phyloP scores from a whole-genome alignment of 1,284 basidiomycete species.

The Phylloboletellus chloephorus region DNA sequence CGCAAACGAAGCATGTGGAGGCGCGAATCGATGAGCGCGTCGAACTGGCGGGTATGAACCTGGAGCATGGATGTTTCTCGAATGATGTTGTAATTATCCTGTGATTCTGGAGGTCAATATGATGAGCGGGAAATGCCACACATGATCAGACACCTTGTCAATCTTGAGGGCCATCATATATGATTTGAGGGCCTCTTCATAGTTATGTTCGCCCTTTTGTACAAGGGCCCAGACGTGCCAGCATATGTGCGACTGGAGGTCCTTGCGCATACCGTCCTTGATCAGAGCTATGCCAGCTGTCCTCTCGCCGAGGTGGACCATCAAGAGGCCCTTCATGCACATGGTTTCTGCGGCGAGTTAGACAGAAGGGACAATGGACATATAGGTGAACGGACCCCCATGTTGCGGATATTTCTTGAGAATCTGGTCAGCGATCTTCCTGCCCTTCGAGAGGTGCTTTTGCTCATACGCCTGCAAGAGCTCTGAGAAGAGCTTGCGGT shows the following conservation, averaged over 20 bases:
- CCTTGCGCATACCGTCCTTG: constrained; percentile 82
- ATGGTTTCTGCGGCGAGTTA: constrained; percentile 64
- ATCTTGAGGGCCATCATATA: constrained; percentile 79
- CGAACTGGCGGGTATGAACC: constrained; percentile 84
- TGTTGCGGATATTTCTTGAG: constrained; percentile 95
- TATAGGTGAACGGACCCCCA: constrained; percentile 59
- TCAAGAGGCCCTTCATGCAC: constrained; percentile 89
- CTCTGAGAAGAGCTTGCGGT: constrained; percentile 83
- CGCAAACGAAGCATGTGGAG: constrained; percentile 77
- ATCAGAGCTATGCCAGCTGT: constrained; percentile 84
- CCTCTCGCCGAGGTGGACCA: constrained; percentile 80
- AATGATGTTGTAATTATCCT: constrained; percentile 94
- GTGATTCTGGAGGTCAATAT: constrained; percentile 9
- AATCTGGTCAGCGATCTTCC: constrained; percentile 91
- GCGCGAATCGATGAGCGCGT: constrained; percentile 78
- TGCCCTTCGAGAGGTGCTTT: constrained; percentile 84
- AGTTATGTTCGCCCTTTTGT: constrained; percentile 88
- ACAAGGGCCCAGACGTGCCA: constrained; percentile 98
- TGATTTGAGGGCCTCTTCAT: constrained; percentile 84
- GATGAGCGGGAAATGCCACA: constrained; percentile 2
- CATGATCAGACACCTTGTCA: constrained; percentile 70
- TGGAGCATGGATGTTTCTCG: constrained; percentile 89
- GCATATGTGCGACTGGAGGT: constrained; percentile 91
- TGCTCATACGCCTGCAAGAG: constrained; percentile 89
- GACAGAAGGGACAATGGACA: constrained; percentile 14